Percentiles rank a stretch among this genome's conserved stretches.
phyloP scores from a whole-genome alignment of 1,284 basidiomycete species.

The Ceratobasidium sp. region DNA sequence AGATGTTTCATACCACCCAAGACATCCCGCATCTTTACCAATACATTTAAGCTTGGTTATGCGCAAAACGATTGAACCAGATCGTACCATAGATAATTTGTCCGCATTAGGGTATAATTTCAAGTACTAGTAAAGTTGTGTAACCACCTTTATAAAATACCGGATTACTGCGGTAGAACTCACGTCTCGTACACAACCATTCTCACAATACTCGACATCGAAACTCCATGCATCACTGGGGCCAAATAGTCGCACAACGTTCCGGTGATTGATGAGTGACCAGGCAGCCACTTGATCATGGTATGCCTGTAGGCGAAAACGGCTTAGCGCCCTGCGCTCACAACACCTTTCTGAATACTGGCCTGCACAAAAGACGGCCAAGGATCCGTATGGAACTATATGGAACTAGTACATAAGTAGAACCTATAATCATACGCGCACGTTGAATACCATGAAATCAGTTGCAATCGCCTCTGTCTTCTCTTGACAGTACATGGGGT shows the following conservation, averaged over 20 bases:
- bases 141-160: not conserved
- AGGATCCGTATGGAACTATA: not conserved
- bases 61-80: not conserved
- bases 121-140: not conserved
- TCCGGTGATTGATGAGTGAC: not conserved
- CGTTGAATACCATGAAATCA: too few relatives aligned
- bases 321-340: not conserved
- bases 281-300: not conserved
- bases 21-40: not conserved
- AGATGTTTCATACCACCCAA: conserved; percentile 8
- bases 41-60: not conserved
- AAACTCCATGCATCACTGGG: not conserved
- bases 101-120: not conserved
- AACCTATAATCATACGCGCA: too few relatives aligned
- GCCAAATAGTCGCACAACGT: not conserved
- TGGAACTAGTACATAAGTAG: too few relatives aligned
- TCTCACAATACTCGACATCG: conserved; percentile 5
- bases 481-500: too few relatives aligned
- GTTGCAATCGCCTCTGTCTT: too few relatives aligned
- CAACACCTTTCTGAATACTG: not conserved
- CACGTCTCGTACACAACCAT: conserved; percentile 14
- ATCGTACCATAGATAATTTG: not conserved
- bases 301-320: not conserved
- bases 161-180: not conserved
- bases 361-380: not conserved